phyloP scores from a whole-genome alignment of 257 asterid genomes.

The Nicotiana paniculata region DNA sequence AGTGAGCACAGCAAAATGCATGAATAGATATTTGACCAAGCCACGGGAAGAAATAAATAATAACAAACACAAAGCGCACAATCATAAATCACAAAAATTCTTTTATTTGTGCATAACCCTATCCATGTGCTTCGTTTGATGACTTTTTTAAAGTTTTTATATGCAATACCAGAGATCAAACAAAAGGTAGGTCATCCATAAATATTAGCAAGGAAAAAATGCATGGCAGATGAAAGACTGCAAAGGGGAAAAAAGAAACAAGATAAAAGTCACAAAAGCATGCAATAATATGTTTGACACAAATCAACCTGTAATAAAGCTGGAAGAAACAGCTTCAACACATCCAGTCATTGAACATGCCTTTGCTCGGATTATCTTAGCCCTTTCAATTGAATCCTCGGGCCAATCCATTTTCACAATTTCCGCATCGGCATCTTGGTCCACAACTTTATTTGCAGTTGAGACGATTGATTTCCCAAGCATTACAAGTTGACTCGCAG shows the following conservation, averaged over 20 bases:
- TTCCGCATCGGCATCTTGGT: constrained; percentile 52
- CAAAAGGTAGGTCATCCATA: background rate
- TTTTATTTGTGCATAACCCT: background rate
- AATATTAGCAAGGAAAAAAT: background rate
- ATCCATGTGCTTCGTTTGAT: background rate
- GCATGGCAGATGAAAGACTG: background rate
- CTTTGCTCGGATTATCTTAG: constrained; percentile 61
- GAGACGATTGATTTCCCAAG: constrained; percentile 78
- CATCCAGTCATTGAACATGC: constrained; percentile 55
- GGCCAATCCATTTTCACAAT: constrained; percentile 72
- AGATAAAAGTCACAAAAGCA: background rate
- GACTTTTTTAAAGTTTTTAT: background rate
- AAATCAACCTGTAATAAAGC: constrained; percentile 74
- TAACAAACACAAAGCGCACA: background rate
- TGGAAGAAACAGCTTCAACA: constrained; percentile 61
- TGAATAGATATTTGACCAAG: too few relatives aligned
- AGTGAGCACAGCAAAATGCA: too few relatives aligned
- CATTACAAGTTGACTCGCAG: constrained; percentile 72
- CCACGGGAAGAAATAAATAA: too few relatives aligned
- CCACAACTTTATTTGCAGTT: constrained; percentile 46
- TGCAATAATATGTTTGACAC: background rate
- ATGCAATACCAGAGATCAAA: background rate
- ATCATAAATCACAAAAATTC: background rate
- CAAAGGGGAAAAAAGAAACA: background rate
- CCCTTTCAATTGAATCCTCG: constrained; percentile 79